Evolutionary conservation across 108 stramenopile species (phyloP).

Genomic region (Schizochytrium sp.): DNA sequence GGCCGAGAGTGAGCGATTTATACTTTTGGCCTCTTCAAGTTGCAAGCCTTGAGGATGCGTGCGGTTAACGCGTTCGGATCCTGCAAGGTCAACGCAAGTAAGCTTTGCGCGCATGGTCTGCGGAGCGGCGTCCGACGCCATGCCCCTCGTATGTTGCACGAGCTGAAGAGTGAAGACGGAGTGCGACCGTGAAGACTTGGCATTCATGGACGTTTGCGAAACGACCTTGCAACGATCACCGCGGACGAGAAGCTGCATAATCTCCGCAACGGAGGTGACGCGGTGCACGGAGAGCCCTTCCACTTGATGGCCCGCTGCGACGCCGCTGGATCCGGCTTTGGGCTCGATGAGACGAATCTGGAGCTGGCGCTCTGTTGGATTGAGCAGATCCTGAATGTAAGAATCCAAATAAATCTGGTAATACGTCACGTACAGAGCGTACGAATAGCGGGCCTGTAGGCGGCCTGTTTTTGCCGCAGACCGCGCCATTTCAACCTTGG

Average conservation of each 20-base stretch:
- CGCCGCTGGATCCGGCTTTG: constrained; percentile 35
- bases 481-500: background rate
- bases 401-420: constrained; percentile 31
- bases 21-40: constrained; percentile 27
- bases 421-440: constrained; percentile 3
- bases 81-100: constrained; percentile 41
- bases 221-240: constrained; percentile 42
- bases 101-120: constrained; percentile 22
- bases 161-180: constrained; percentile 46
- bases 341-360: constrained; percentile 38
- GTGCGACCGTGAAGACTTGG: constrained; percentile 45
- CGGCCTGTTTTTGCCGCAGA: background rate
- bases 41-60: constrained; percentile 30
- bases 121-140: background rate
- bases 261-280: constrained; percentile 32
- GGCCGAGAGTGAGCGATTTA: constrained; percentile 30
- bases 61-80: constrained; percentile 30
- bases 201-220: constrained; percentile 52
- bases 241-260: constrained; percentile 32
- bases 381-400: constrained; percentile 54
- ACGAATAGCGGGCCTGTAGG: background rate
- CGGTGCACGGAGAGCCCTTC: constrained; percentile 41
- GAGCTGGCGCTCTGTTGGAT: background rate
- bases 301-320: constrained; percentile 37
- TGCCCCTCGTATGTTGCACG: background rate